These are phyloP conservation scores for Trametes sanguinea DNA, from an alignment of 768 basidiomycete species.

Conservation along the genomic window DNA sequence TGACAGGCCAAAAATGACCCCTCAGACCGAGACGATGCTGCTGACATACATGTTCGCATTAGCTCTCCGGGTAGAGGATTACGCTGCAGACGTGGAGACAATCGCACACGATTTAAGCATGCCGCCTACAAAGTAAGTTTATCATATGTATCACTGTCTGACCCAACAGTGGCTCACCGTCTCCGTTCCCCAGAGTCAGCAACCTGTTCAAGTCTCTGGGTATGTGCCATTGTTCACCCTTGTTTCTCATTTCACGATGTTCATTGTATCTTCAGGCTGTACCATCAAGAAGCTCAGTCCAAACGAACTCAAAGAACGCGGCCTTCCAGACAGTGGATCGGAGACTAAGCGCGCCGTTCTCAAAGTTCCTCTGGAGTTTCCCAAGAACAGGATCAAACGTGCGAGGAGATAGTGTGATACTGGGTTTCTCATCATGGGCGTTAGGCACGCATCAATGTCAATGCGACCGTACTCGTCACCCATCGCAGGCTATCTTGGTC, in stretches of 20 bases:
- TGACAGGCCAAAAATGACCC: slow-evolving; percentile 50
- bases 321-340: slow-evolving; percentile 62
- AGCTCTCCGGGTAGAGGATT: slow-evolving; percentile 78
- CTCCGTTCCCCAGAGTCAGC: slow-evolving; percentile 47
- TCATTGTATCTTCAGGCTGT: slow-evolving; percentile 56
- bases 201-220: slow-evolving; percentile 77
- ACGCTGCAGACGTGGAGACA: slow-evolving; percentile 63
- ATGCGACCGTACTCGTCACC: no score
- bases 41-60: slow-evolving; percentile 81
- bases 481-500: no score
- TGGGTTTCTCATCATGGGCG: no score
- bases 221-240: slow-evolving; percentile 29
- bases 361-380: slow-evolving; percentile 78
- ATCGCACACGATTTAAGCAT: slow-evolving; percentile 78
- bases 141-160: background rate
- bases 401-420: slow-evolving; percentile 26
- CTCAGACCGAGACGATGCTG: slow-evolving; percentile 68
- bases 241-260: background rate
- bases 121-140: slow-evolving; percentile 60
- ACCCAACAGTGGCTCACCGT: slow-evolving; percentile 1
- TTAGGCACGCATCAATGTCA: no score
- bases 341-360: slow-evolving; percentile 74
- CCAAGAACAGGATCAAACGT: slow-evolving; percentile 53
- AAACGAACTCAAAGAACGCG: slow-evolving; percentile 68
- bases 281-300: slow-evolving; percentile 58